A percentile compares a stretch with the other conserved stretches of the same genome.
Conservation (phyloP, 2,329 filamentous ascomycete genomes). For the Botrytis elliptica region DNA sequence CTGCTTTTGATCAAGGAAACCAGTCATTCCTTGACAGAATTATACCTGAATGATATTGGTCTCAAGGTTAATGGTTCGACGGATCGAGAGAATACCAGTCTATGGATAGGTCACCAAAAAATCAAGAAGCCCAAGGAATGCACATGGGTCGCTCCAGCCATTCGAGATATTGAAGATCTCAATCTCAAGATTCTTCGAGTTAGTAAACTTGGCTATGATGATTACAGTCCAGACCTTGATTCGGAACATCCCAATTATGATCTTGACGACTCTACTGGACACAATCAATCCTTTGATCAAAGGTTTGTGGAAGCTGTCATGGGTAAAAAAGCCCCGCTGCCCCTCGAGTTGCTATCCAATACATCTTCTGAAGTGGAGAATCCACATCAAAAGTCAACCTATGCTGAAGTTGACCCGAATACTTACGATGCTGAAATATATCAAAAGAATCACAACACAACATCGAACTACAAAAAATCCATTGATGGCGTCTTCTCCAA, state of each 20-base stretch:
- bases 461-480: conserved; percentile 35
- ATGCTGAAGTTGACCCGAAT: neutral
- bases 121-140: conserved; percentile 24
- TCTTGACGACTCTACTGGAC: conserved; percentile 31
- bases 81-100: conserved; percentile 25
- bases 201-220: conserved; percentile 39
- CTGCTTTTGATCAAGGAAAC: conserved; percentile 34
- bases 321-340: neutral
- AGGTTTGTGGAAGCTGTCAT: conserved; percentile 39
- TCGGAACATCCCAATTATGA: conserved; percentile 33
- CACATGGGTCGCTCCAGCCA: conserved; percentile 36
- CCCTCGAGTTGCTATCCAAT: neutral
- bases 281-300: conserved; percentile 35
- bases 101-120: conserved; percentile 37
- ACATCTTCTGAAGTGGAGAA: neutral
- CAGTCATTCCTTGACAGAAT: conserved; percentile 35
- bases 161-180: conserved; percentile 33
- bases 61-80: conserved; percentile 34
- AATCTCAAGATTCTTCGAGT: conserved; percentile 36
- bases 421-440: conserved; percentile 37
- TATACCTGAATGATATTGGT: conserved; percentile 39
- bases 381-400: neutral
- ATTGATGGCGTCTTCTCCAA: conserved; percentile 39
- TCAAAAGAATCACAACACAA: conserved; percentile 35
- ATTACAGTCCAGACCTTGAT: conserved; percentile 30